phyloP scores from a whole-genome alignment of 1,139 yeast genomes.

The Nadsonia starkeyi-henricii region DNA sequence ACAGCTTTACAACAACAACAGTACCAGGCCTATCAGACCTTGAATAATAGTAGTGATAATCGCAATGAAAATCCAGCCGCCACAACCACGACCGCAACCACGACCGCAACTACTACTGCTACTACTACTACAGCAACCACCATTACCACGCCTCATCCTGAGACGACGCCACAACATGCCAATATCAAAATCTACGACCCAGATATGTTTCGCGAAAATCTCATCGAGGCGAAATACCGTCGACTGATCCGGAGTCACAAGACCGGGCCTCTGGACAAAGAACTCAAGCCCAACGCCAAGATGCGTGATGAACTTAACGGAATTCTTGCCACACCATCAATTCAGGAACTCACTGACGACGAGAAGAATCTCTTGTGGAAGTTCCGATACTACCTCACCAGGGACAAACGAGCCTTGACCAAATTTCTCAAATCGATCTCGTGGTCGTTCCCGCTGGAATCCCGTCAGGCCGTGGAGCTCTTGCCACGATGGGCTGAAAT shows the following conservation, averaged over 20 bases:
- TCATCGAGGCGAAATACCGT: constrained; percentile 78
- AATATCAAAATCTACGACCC: constrained; percentile 39
- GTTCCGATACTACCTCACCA: constrained; percentile 71
- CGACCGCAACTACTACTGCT: no score
- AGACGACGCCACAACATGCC: not conserved
- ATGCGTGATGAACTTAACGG: constrained; percentile 56
- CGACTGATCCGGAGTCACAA: constrained; percentile 73
- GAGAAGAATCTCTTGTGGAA: constrained; percentile 89
- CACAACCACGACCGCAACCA: not conserved
- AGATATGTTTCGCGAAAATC: constrained; percentile 53
- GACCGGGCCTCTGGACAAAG: constrained; percentile 64
- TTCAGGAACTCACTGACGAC: constrained; percentile 62
- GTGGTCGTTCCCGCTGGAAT: constrained; percentile 76
- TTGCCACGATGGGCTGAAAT: constrained; percentile 55
- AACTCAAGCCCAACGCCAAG: constrained; percentile 78
- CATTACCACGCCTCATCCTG: constrained; percentile 1
- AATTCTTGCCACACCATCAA: constrained; percentile 69
- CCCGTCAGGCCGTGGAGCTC: constrained; percentile 56
- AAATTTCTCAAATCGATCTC: constrained; percentile 79
- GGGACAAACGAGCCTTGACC: constrained; percentile 62
- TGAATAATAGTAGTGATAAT: no score
- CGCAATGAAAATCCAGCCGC: not conserved
- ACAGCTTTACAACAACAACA: not conserved
- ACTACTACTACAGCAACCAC: constrained; percentile 3
- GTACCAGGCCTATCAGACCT: not conserved